Evolutionary conservation across 257 asterid species (phyloP).

Genomic region (Scutellaria galericulata): DNA sequence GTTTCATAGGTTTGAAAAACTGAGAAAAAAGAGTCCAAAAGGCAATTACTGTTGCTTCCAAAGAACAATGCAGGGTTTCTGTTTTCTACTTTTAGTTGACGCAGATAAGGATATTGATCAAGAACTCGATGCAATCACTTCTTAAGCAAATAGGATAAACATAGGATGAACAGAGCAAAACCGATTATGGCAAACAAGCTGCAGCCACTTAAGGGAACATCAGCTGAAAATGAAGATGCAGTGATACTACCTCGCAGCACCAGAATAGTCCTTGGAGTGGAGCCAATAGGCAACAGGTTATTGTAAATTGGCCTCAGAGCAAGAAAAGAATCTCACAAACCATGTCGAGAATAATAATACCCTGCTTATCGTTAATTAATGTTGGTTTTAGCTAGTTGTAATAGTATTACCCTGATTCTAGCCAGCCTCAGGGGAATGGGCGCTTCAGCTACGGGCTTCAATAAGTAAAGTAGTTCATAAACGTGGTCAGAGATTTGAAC

Average conservation of each 20-base stretch:
- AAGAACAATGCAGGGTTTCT: background rate
- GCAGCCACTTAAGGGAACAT: background rate
- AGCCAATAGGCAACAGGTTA: too few species aligned
- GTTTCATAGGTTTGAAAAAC: background rate
- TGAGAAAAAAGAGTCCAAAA: background rate
- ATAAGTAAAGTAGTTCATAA: background rate
- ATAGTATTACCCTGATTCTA: background rate
- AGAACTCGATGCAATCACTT: background rate
- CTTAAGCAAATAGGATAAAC: background rate
- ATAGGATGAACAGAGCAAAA: background rate
- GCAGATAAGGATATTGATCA: constrained; percentile 5
- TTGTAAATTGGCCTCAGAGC: too few species aligned
- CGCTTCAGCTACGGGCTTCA: background rate
- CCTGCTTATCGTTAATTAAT: background rate
- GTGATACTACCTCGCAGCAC: too few species aligned
- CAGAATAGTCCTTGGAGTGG: too few species aligned
- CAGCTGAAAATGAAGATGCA: too few species aligned
- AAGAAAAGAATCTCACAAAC: background rate
- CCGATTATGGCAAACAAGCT: background rate
- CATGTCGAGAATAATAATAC: background rate
- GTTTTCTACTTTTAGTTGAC: background rate
- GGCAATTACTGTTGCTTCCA: background rate
- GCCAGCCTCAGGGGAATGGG: background rate
- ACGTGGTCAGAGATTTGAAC: background rate
- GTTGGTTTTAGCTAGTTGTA: background rate